Conservation (phyloP, 192 early-diverging fungal species). For the Umbelopsis sp. region DNA sequence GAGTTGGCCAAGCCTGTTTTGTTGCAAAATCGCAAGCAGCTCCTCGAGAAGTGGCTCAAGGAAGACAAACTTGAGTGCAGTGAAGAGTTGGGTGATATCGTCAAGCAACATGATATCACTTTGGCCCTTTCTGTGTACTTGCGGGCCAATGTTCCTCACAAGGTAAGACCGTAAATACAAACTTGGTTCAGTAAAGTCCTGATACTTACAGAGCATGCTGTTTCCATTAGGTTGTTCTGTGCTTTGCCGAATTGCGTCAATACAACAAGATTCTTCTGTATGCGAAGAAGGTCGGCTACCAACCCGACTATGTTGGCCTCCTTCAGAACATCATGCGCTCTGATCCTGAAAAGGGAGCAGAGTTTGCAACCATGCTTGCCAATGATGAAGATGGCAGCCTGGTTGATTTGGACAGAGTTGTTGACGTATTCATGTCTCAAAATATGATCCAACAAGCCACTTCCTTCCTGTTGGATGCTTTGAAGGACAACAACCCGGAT, state of each 20-base stretch:
- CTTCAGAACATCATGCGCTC: conserved; percentile 89
- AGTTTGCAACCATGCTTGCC: conserved; percentile 88
- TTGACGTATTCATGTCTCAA: conserved; percentile 89
- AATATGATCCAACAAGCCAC: conserved; percentile 98
- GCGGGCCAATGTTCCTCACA: conserved; percentile 90
- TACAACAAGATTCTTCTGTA: conserved; percentile 97
- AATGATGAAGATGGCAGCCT: conserved; percentile 84
- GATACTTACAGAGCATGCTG: not conserved
- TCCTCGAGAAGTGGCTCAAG: conserved; percentile 98
- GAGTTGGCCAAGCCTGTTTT: conserved; percentile 93
- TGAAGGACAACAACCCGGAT: conserved; percentile 92
- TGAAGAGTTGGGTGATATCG: conserved; percentile 97
- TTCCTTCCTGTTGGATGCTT: conserved; percentile 93
- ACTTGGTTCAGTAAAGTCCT: not conserved
- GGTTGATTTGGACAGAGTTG: conserved; percentile 82
- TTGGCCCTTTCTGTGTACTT: conserved; percentile 94
- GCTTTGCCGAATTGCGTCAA: conserved; percentile 95
- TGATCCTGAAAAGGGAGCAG: conserved; percentile 91
- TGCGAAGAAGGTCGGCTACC: conserved; percentile 91
- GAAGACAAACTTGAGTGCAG: conserved; percentile 98
- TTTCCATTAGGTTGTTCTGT: conserved; percentile 70
- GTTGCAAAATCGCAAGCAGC: conserved; percentile 84
- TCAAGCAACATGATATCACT: conserved; percentile 88
- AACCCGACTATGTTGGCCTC: conserved; percentile 89
- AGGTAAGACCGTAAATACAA: conserved; percentile 50